These are phyloP conservation scores for Dalbergia cultrata DNA, from an alignment of 306 rosid genomes.

Conservation along the genomic window DNA sequence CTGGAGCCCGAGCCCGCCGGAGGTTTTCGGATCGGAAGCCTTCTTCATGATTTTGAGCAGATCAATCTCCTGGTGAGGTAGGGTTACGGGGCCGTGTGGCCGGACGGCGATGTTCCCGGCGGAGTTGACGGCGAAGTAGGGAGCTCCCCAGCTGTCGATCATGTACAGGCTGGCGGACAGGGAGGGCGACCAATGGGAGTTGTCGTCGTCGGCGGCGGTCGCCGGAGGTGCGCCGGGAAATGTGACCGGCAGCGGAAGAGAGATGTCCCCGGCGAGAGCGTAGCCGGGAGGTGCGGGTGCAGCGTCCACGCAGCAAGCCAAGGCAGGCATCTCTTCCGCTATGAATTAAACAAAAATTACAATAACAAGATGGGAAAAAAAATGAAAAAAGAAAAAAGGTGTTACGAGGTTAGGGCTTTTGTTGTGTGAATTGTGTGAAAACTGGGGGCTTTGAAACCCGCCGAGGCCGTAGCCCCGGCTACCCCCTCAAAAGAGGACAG, in stretches of 20 bases:
- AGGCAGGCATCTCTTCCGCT: conserved; percentile 85
- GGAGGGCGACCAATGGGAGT: conserved; percentile 72
- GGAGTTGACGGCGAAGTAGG: conserved; percentile 72
- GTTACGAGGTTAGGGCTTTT: conserved; percentile 45
- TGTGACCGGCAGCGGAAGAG: conserved; percentile 72
- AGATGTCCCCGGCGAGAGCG: conserved; percentile 68
- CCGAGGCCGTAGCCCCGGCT: conserved; percentile 99
- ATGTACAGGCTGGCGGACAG: conserved; percentile 68
- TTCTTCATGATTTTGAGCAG: conserved; percentile 78
- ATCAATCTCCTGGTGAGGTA: conserved; percentile 90
- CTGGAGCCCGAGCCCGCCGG: conserved; percentile 79
- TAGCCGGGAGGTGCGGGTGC: conserved; percentile 77
- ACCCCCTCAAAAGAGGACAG: conserved; percentile 95
- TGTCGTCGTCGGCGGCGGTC: conserved; percentile 8
- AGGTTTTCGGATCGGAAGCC: conserved; percentile 73
- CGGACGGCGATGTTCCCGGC: conserved; percentile 78
- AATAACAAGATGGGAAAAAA: background rate
- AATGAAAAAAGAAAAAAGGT: background rate
- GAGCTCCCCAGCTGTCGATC: conserved; percentile 83
- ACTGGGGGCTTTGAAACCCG: conserved; percentile 96
- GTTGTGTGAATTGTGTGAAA: conserved; percentile 48
- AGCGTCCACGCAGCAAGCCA: conserved; percentile 87
- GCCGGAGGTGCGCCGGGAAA: conserved; percentile 61
- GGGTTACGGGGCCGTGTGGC: conserved; percentile 67
- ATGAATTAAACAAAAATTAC: too few relatives aligned